These are phyloP conservation scores for Penicillium paneum DNA, from an alignment of 2,329 filamentous ascomycete genomes.

Conservation along the genomic window DNA sequence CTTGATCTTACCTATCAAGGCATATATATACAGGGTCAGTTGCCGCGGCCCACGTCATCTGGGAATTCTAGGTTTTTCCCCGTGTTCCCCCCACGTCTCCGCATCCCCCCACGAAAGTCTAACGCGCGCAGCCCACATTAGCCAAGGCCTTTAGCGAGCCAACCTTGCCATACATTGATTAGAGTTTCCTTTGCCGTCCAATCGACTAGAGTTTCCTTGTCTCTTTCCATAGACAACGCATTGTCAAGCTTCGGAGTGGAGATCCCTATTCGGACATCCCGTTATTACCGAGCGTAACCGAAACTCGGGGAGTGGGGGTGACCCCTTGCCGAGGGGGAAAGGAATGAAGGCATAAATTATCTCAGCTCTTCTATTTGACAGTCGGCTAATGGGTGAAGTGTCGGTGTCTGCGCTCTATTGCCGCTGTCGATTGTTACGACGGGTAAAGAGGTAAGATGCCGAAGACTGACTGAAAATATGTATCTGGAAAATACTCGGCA, in stretches of 20 bases:
- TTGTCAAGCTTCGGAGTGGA: neutral
- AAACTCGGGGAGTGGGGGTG: conserved; percentile 5
- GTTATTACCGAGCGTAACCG: conserved; percentile 4
- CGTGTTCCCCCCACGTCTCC: conserved; percentile 4
- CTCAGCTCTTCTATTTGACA: neutral
- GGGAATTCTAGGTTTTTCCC: neutral
- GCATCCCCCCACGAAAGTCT: neutral
- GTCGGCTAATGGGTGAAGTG: neutral
- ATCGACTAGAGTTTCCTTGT: neutral
- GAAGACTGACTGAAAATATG: neutral
- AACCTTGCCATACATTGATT: neutral
- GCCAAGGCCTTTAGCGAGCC: neutral
- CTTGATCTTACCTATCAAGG: neutral
- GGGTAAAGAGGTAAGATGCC: no score
- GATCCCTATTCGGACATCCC: neutral
- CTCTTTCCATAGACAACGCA: neutral
- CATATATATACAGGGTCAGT: neutral
- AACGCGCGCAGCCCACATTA: neutral
- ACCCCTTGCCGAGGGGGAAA: neutral
- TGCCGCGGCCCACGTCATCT: neutral
- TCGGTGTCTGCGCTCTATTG: neutral
- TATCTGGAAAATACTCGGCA: neutral
- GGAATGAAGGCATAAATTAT: neutral
- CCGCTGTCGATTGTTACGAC: no score
- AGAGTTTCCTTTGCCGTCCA: neutral